Base-by-base conservation (phyloP, 2,329 filamentous ascomycete species). In the Cyclaneusma minus region DNA sequence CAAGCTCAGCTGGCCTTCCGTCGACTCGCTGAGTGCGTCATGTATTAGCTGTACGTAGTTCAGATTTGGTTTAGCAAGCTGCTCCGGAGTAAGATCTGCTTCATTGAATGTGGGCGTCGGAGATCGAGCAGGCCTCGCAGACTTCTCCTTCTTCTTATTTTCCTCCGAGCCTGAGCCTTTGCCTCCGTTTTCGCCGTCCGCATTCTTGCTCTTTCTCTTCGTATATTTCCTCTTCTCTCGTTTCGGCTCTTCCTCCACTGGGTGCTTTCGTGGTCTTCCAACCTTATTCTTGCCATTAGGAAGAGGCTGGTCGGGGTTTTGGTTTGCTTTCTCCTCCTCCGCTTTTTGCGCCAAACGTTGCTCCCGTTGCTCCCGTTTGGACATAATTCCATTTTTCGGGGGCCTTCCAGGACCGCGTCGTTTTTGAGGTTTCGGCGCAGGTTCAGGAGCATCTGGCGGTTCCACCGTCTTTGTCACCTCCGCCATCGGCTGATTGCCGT, bases 301-400 rank as follows among this genome's bases (percentile, higher is more conserved):
- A 16, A 59, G 38, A 4, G 57, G 62, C 42, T 67, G 63, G 49
- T 62, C 63, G 13, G 58, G 60, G 38, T 50, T 50, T 33, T 65
- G 63, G 69, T 60, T 36, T 72, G 64, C 40, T 82, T 73, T 51
- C 34, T 65, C 64, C 38, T 61, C 56, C 21, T 55, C 49, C 32
- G 62, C 56, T 47, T 74, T 77, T 51, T 74, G 69, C 6, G 72
- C 60, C 24, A 71, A 48, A 11, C 69, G 60, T 37, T 74, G 64
- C 41, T 84, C 75, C 11, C 69, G 60, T 37, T 74, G 64, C 41
- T 84, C 75, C 30, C 80, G 62, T 51, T 84, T 84, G 2, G 79
- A 85, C 69, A 84, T 81, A 44, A 83, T 65, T 15, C 80, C 80
- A 42, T 85, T 79, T 54, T 85, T 85, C 0, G 80, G 80, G 12